Conservation (phyloP, 768 basidiomycete species). For the Tricholoma sp. region DNA sequence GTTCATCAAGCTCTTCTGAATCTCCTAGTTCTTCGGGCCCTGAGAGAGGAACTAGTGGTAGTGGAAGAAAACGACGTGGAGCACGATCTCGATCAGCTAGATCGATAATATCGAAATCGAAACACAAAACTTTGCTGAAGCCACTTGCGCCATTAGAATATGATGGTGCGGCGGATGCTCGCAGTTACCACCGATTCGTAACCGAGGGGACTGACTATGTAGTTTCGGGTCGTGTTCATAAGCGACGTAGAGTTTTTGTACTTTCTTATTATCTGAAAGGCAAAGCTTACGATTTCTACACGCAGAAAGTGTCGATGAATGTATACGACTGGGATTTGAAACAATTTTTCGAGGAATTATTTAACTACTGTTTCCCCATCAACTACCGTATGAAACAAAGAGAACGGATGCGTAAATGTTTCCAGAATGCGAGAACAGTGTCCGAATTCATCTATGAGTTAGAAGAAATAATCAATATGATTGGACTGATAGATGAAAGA, state of each 20-base stretch:
- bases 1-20: neutral
- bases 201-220: conserved; percentile 2
- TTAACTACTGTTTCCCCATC: conserved; percentile 24
- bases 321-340: conserved; percentile 20
- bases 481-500: conserved; percentile 20
- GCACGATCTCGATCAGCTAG: neutral
- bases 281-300: no score
- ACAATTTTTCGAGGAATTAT: conserved; percentile 16
- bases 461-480: conserved; percentile 26
- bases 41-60: neutral
- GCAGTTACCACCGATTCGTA: neutral
- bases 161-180: neutral
- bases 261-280: no score
- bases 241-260: neutral
- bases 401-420: conserved; percentile 13
- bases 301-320: conserved; percentile 17
- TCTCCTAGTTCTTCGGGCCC: neutral
- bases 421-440: conserved; percentile 23
- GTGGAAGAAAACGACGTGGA: neutral
- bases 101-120: no score
- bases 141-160: neutral
- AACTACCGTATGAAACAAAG: conserved; percentile 22
- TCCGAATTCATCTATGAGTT: conserved; percentile 29
- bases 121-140: neutral
- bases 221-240: neutral